Evolutionary conservation across 2,329 filamentous ascomycete species (phyloP).

Genomic region (Diaporthe eres): DNA sequence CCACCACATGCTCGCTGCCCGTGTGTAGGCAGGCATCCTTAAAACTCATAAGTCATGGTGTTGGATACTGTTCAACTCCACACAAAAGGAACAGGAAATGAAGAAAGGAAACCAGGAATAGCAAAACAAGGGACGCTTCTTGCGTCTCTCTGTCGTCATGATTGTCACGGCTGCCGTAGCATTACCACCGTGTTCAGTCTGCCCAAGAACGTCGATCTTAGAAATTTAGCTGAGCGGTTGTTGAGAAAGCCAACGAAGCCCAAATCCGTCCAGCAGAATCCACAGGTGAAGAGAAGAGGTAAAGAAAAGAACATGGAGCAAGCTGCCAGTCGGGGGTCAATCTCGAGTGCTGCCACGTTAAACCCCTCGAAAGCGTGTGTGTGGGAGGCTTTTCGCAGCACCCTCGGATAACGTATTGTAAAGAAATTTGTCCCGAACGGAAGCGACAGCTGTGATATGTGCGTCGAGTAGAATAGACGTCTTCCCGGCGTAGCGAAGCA

Average conservation of each 20-base stretch:
- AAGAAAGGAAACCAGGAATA: not conserved
- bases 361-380: not conserved
- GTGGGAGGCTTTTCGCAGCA: conserved; percentile 1
- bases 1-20: not conserved
- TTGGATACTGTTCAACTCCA: conserved; percentile 28
- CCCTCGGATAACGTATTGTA: conserved; percentile 24
- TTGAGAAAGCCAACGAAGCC: not conserved
- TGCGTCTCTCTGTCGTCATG: conserved; percentile 21
- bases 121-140: not conserved
- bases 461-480: not conserved
- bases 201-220: not conserved
- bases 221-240: not conserved
- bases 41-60: conserved; percentile 6
- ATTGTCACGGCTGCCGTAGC: conserved; percentile 12
- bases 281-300: not conserved
- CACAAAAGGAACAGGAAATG: not conserved
- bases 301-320: not conserved
- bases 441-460: not conserved
- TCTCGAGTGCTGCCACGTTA: not conserved
- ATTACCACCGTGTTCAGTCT: conserved; percentile 19
- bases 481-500: not conserved
- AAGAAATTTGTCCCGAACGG: not conserved
- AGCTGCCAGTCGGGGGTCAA: not conserved
- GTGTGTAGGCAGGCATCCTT: not conserved
- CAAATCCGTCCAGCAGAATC: not conserved